Base-by-base conservation (phyloP, 2,329 filamentous ascomycete genomes). In the Ophiostoma piceae region DNA sequence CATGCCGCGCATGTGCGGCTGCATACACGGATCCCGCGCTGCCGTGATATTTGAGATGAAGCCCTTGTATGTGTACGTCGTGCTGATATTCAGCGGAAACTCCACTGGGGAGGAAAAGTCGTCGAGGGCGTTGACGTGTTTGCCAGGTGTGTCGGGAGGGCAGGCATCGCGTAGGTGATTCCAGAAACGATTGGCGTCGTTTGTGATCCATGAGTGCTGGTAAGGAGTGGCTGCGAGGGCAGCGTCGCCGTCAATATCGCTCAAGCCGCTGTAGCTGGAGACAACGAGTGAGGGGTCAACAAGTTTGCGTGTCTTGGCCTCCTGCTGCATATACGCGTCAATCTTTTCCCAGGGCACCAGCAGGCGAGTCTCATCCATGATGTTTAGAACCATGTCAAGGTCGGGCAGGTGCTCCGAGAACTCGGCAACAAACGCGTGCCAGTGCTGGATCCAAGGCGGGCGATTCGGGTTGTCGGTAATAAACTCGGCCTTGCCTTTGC, bases 361-460 rank as follows among this genome's bases (percentile, higher is more conserved):
- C 19, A 90, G 77, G 22, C 87, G 82, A 35, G 87, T 83, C 75
- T 90, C 86, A 75, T 89, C 87, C 78, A 88, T 82, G 67, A 83
- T 80, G 74, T 90, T 90, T 78, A 90, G 84, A 14, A 87, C 84
- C 79, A 90, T 88, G 75, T 90, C 87, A 75, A 90, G 83, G 72
- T 90, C 87, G 7, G 87, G 88, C 32, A 90, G 76, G 69, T 83
- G 78, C 26, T 80, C 74, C 39, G 84, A 82, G 51, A 87, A 84
- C 70, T 84, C 83, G 6, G 76, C 73, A 32, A 88, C 80, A 16
- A 87, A 78, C 5, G 76, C 75, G 1, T 80, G 79, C 84, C 83
- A 85, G 32, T 80, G 76, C 74, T 82, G 75, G 66, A 84, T 74
- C 81, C 82, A 84, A 1, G 79, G 77, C 47, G 82, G 81, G 37